Evolutionary conservation across 2,329 filamentous ascomycete species (phyloP).

Genomic region (Pseudogymnoascus sp.): DNA sequence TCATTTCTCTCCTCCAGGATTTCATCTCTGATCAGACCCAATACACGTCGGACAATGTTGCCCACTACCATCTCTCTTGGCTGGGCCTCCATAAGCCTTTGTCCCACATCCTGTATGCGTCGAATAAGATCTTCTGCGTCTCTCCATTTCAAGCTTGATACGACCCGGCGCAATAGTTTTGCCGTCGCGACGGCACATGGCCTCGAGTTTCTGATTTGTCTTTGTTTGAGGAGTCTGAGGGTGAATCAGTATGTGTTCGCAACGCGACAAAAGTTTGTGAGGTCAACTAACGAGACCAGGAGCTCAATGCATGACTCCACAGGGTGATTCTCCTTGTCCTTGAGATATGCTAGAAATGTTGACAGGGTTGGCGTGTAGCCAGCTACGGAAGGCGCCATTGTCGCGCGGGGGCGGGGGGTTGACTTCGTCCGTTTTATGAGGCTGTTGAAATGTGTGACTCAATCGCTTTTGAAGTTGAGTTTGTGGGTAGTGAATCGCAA

Average conservation of each 20-base stretch:
- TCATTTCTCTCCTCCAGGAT: constrained; percentile 71
- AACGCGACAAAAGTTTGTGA: not conserved
- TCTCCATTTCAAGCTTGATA: constrained; percentile 71
- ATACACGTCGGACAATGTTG: constrained; percentile 84
- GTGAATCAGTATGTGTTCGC: constrained; percentile 14
- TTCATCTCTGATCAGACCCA: constrained; percentile 88
- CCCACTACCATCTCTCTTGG: constrained; percentile 87
- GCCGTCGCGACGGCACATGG: constrained; percentile 88
- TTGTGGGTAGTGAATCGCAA: not conserved
- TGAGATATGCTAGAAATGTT: constrained; percentile 73
- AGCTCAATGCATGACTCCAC: constrained; percentile 79
- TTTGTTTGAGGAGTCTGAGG: constrained; percentile 68
- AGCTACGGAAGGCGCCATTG: constrained; percentile 44
- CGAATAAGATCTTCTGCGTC: constrained; percentile 73
- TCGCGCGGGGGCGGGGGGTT: constrained; percentile 7
- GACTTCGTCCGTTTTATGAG: not conserved
- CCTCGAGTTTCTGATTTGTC: constrained; percentile 82
- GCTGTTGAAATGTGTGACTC: not conserved
- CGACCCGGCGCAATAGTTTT: constrained; percentile 78
- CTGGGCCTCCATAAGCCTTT: constrained; percentile 71
- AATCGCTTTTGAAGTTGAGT: not conserved
- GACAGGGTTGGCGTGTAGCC: constrained; percentile 65
- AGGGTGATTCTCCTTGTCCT: constrained; percentile 51
- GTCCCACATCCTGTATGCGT: constrained; percentile 71
- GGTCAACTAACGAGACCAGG: constrained; percentile 63